Evolutionary conservation across 495 filamentous ascomycete genomes (phyloP), one percentile per base, ranked within the genome.

Genomic region (Daldinia childiae): DNA sequence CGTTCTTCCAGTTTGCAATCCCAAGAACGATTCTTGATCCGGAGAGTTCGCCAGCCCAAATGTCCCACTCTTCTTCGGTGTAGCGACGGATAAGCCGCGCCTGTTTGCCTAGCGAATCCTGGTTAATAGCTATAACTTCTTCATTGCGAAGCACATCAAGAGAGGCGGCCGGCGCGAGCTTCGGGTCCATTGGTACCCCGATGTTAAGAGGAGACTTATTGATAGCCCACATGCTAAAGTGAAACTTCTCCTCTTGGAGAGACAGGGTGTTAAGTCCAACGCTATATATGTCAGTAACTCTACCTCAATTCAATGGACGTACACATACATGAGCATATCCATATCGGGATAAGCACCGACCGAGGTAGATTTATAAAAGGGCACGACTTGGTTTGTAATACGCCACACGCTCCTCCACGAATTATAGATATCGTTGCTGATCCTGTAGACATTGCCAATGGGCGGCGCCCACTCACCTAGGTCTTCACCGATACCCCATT

Each of bases 191-290:
- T 1, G 83, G 84, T 1, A 77, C 82, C 0, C 87, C 85, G 39
- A 90, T 86, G 21, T 83, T 76, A 6, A 89, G 77, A 0, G 87
- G 85, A 14, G 83, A 86, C 73, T 89, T 89, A 60, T 84, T 72
- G 29, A 87, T 85, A 50, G 84, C 85, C 87, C 87, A 89, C 50
- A 89, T 72, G 1, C 82, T 82, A 64, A 89, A 88, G 73, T 89
- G 87, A 0, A 84, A 82, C 41, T 82, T 79, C 27, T 86, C 82
- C 66, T 87, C 82, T 64, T 76, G 64, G 29, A 67, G 56, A 1
- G 73, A 75, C 9, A 79, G 41, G n/a, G 69, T 74, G 5, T 73
- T 71, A 43, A 79, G 79, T 5, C 79, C 78, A 41, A 80, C 30
- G 57, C 67, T 69, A 48, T 36, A 76, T 60, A 14, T 9, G 70